Conservation (phyloP, 495 filamentous ascomycete genomes). For the Hyaloscypha hepaticicola region DNA sequence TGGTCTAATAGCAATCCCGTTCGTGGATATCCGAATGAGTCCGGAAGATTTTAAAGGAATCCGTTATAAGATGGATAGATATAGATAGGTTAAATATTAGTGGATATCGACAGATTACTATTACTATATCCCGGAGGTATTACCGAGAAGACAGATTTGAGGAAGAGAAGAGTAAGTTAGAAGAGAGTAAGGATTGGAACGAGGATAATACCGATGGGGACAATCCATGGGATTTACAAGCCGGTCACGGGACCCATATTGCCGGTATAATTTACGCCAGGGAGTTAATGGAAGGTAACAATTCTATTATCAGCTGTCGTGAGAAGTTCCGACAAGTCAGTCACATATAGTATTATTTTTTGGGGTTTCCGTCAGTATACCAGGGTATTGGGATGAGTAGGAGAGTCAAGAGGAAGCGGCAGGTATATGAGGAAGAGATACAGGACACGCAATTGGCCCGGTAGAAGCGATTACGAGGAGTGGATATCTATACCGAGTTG, state of each 20-base stretch:
- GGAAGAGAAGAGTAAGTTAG: too few species aligned
- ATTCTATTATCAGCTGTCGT: neutral
- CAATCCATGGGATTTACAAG: conserved; percentile 7
- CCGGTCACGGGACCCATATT: conserved; percentile 11
- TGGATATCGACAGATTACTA: too few species aligned
- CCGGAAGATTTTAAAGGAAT: too few species aligned
- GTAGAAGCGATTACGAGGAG: conserved; percentile 7
- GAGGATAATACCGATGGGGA: neutral
- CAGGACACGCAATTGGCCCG: neutral
- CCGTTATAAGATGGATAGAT: too few species aligned
- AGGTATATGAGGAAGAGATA: conserved; percentile 4
- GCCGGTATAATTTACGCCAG: conserved; percentile 12
- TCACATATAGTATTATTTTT: conserved; percentile 7
- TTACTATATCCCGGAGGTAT: too few species aligned
- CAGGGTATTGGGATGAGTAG: neutral
- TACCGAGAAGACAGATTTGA: too few species aligned
- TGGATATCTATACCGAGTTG: conserved; percentile 2
- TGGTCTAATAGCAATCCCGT: too few species aligned
- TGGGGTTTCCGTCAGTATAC: conserved; percentile 3
- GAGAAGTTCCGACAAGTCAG: conserved; percentile 11
- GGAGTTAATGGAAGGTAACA: conserved; percentile 6
- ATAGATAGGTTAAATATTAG: too few species aligned
- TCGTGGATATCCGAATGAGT: too few species aligned
- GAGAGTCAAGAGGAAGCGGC: conserved; percentile 8
- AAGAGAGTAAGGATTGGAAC: too few species aligned